Evolutionary conservation across 352 stramenopile species (phyloP).

Genomic region (Globisporangium polare): DNA sequence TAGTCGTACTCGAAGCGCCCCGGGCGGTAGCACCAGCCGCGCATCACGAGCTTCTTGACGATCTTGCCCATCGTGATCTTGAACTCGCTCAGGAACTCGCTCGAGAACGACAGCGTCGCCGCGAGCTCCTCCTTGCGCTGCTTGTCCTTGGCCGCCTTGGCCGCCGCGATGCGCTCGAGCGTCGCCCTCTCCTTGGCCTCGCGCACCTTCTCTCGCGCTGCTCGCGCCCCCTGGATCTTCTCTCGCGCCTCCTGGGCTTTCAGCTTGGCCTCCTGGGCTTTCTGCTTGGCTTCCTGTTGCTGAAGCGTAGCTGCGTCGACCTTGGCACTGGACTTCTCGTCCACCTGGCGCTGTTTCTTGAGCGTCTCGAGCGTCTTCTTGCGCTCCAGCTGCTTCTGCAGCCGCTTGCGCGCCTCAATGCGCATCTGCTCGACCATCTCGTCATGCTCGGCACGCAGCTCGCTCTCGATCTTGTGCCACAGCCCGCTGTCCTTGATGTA

Average conservation of each 20-base stretch:
- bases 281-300: background rate
- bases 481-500: conserved; percentile 55
- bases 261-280: conserved; percentile 2
- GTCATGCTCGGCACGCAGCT: conserved; percentile 51
- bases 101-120: conserved; percentile 7
- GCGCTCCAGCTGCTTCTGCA: conserved; percentile 13
- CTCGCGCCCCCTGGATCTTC: background rate
- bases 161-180: background rate
- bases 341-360: conserved; percentile 28
- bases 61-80: conserved; percentile 61
- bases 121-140: background rate
- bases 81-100: conserved; percentile 13
- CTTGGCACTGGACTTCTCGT: conserved; percentile 16
- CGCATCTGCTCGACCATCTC: conserved; percentile 49
- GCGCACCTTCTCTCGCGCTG: conserved; percentile 1
- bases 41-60: conserved; percentile 41
- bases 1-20: conserved; percentile 83
- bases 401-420: conserved; percentile 24
- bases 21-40: conserved; percentile 67
- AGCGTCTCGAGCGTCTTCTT: conserved; percentile 15
- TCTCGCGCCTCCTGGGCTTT: background rate
- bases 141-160: background rate
- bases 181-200: conserved; percentile 1
- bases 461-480: conserved; percentile 55
- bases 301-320: background rate